These are phyloP conservation scores for Apiospora pterosperma DNA, from an alignment of 2,329 filamentous ascomycete genomes.

Conservation along the genomic window DNA sequence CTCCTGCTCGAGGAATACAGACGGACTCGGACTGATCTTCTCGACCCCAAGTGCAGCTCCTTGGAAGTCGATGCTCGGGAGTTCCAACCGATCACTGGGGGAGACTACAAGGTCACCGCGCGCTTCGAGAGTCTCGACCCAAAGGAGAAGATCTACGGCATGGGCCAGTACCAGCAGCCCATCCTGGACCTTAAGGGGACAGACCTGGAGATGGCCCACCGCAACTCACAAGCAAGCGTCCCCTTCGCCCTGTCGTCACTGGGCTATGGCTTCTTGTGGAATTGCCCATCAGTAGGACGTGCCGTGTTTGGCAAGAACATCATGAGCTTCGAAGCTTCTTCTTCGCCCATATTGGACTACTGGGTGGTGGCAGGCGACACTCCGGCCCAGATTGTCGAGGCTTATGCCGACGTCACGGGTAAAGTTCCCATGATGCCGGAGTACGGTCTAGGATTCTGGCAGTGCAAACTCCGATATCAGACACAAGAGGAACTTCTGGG, in stretches of 20 bases:
- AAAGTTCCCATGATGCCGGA: conserved; percentile 65
- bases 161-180: conserved; percentile 67
- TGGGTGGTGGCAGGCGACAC: conserved; percentile 59
- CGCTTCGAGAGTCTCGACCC: conserved; percentile 51
- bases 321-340: conserved; percentile 59
- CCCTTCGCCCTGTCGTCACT: conserved; percentile 58
- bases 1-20: conserved; percentile 49
- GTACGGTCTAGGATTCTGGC: conserved; percentile 66
- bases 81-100: conserved; percentile 49
- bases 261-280: conserved; percentile 65
- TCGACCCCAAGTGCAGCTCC: conserved; percentile 57
- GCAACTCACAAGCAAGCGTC: conserved; percentile 64
- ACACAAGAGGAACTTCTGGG: conserved; percentile 61
- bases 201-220: conserved; percentile 62
- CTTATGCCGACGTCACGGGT: conserved; percentile 55
- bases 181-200: conserved; percentile 59
- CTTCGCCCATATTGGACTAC: conserved; percentile 57
- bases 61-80: conserved; percentile 55
- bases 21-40: conserved; percentile 45
- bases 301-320: conserved; percentile 59
- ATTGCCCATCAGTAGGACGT: conserved; percentile 59
- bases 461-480: conserved; percentile 64
- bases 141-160: conserved; percentile 62
- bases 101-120: conserved; percentile 53
- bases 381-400: conserved; percentile 52